Conservation (phyloP, 2,329 filamentous ascomycete genomes). For the Pseudocercospora eumusae region DNA sequence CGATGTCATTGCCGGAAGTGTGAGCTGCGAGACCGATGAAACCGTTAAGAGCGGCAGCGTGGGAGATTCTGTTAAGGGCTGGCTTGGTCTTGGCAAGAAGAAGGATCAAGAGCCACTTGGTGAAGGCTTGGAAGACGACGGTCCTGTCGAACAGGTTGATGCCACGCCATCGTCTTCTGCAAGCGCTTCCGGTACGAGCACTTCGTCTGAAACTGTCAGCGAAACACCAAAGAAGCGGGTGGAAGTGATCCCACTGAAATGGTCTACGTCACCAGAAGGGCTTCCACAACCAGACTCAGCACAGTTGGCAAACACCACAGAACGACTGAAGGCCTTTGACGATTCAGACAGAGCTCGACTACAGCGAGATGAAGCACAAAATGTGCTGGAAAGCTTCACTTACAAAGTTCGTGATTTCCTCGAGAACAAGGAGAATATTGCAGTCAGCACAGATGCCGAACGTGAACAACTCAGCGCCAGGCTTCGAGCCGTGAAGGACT, state of each 20-base stretch:
- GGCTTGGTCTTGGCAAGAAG: constrained; percentile 91
- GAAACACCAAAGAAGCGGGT: constrained; percentile 53
- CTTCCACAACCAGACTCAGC: constrained; percentile 61
- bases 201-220: constrained; percentile 50
- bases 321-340: constrained; percentile 77
- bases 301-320: constrained; percentile 61
- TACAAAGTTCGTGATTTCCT: constrained; percentile 85
- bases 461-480: constrained; percentile 67
- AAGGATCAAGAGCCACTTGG: constrained; percentile 76
- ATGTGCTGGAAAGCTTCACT: constrained; percentile 89
- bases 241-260: constrained; percentile 55
- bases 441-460: constrained; percentile 68
- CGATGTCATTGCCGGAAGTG: constrained; percentile 70
- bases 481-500: constrained; percentile 72
- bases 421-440: constrained; percentile 72
- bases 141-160: constrained; percentile 45
- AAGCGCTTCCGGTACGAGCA: constrained; percentile 41
- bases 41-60: constrained; percentile 73
- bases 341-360: constrained; percentile 76
- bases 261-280: constrained; percentile 49
- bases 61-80: constrained; percentile 91
- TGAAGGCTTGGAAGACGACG: constrained; percentile 56
- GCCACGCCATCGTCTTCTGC: constrained; percentile 41
- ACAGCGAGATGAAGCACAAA: constrained; percentile 80
- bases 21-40: constrained; percentile 81